Conservation (phyloP, 2,329 filamentous ascomycete species). For the Leptodontidium sp. region DNA sequence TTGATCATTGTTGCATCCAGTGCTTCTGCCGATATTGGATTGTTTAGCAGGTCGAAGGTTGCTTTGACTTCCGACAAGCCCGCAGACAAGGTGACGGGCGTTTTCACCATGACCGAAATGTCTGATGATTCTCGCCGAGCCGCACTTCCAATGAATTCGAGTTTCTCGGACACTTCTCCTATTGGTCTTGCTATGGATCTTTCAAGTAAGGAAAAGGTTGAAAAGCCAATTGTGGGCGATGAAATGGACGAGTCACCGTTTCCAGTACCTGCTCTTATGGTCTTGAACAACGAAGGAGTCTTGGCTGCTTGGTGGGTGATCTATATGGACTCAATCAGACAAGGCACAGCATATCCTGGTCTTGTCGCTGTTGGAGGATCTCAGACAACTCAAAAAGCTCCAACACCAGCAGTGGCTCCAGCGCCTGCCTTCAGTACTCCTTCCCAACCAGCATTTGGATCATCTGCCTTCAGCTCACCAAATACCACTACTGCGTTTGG, state of each 20-base stretch:
- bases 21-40: constrained; percentile 77
- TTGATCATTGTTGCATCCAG: constrained; percentile 84
- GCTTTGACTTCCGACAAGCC: constrained; percentile 69
- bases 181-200: constrained; percentile 85
- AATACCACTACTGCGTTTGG: constrained; percentile 47
- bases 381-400: constrained; percentile 30
- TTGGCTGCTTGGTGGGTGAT: constrained; percentile 91
- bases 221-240: constrained; percentile 75
- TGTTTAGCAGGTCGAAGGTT: constrained; percentile 77
- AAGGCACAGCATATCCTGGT: constrained; percentile 76
- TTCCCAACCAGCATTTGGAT: constrained; percentile 47
- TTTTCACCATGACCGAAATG: constrained; percentile 78
- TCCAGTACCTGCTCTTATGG: constrained; percentile 83
- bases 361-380: constrained; percentile 57
- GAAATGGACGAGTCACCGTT: constrained; percentile 81
- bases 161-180: constrained; percentile 74
- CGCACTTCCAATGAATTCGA: constrained; percentile 74
- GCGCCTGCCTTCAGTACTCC: constrained; percentile 43
- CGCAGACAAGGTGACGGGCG: constrained; percentile 65
- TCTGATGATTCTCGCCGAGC: constrained; percentile 79
- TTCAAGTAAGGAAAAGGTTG: constrained; percentile 81
- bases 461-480: constrained; percentile 45
- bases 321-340: constrained; percentile 84
- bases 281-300: constrained; percentile 88
- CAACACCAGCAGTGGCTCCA: constrained; percentile 39